These are phyloP conservation scores for Cairneyella variabilis DNA, from an alignment of 495 filamentous ascomycete genomes.

Conservation along the genomic window DNA sequence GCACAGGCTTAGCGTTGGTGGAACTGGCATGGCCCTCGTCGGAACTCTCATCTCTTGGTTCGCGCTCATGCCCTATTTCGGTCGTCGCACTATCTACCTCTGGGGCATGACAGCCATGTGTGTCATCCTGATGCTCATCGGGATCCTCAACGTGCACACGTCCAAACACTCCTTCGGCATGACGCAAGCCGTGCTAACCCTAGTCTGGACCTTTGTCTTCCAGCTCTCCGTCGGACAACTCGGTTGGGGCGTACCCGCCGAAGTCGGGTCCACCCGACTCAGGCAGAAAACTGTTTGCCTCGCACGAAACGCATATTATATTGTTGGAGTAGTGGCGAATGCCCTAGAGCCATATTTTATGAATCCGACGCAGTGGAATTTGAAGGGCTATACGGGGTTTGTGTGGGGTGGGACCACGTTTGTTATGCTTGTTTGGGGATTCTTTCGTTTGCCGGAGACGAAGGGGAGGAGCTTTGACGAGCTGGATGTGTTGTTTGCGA, in stretches of 20 bases:
- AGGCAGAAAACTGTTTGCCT: slow-evolving; percentile 11
- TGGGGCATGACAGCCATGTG: slow-evolving; percentile 35
- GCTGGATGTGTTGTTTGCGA: slow-evolving; percentile 66
- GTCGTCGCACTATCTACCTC: slow-evolving; percentile 49
- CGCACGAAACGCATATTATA: slow-evolving; percentile 48
- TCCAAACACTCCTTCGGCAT: slow-evolving; percentile 1
- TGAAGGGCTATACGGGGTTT: slow-evolving; percentile 67
- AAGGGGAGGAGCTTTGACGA: slow-evolving; percentile 66
- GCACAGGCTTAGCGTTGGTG: slow-evolving; percentile 42
- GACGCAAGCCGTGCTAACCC: slow-evolving; percentile 15
- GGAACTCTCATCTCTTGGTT: slow-evolving; percentile 50
- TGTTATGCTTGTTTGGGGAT: slow-evolving; percentile 66
- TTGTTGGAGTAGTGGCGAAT: slow-evolving; percentile 54
- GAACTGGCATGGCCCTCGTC: slow-evolving; percentile 20
- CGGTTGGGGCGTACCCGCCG: slow-evolving; percentile 34
- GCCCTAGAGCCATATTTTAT: slow-evolving; percentile 70
- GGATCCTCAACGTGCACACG: slow-evolving; percentile 30
- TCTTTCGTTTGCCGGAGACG: slow-evolving; percentile 71
- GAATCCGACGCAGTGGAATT: slow-evolving; percentile 66
- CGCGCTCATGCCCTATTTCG: slow-evolving; percentile 41
- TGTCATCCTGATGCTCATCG: slow-evolving; percentile 32
- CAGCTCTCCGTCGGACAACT: slow-evolving; percentile 55
- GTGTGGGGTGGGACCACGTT: slow-evolving; percentile 64
- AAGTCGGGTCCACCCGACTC: slow-evolving; percentile 9
- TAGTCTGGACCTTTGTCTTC: slow-evolving; percentile 41